Percentiles rank a stretch among this genome's conserved stretches.
Conservation (phyloP, 2,329 filamentous ascomycete genomes). For the Chrysoporthe puriensis region DNA sequence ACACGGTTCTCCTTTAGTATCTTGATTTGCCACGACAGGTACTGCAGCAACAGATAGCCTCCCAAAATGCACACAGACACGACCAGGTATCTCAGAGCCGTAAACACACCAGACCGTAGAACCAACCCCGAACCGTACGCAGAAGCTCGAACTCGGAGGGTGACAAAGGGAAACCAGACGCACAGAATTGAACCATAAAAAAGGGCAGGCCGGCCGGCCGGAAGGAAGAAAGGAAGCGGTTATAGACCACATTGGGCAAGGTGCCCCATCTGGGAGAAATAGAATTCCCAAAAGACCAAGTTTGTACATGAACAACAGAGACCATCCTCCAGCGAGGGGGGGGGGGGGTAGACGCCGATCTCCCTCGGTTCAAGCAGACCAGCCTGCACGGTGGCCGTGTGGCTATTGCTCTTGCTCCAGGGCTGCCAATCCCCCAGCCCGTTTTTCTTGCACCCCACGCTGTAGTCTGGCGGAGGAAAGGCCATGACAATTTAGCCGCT, state of each 20-base stretch:
- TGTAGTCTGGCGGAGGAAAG: not conserved
- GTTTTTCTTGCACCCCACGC: slow-evolving; percentile 15
- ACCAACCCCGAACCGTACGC: slow-evolving; percentile 13
- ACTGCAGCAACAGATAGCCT: slow-evolving; percentile 5
- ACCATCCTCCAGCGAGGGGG: slow-evolving; percentile 13
- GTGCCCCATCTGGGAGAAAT: slow-evolving; percentile 1
- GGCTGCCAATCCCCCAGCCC: slow-evolving; percentile 16
- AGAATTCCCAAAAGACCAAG: slow-evolving; percentile 13
- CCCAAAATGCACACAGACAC: slow-evolving; percentile 3
- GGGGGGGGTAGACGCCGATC: not conserved
- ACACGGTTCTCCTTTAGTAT: slow-evolving; percentile 10
- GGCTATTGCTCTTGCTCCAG: slow-evolving; percentile 8
- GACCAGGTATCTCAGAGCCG: slow-evolving; percentile 3
- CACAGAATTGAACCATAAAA: slow-evolving; percentile 4
- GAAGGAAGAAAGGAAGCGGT: slow-evolving; percentile 2
- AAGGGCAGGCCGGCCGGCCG: slow-evolving; percentile 18
- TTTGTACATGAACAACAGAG: slow-evolving; percentile 26
- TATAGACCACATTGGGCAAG: slow-evolving; percentile 19
- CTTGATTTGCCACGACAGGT: not conserved
- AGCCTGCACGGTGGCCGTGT: slow-evolving; percentile 15
- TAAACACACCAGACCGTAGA: slow-evolving; percentile 3
- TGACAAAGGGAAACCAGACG: slow-evolving; percentile 2
- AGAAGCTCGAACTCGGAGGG: not conserved
- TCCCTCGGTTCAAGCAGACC: slow-evolving; percentile 19
- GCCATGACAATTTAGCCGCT: slow-evolving; percentile 5